Percentiles rank a stretch among this genome's conserved stretches.
These are phyloP conservation scores for Paracoccidioides lutzii DNA, from an alignment of 2,329 filamentous ascomycete genomes.

Conservation along the genomic window DNA sequence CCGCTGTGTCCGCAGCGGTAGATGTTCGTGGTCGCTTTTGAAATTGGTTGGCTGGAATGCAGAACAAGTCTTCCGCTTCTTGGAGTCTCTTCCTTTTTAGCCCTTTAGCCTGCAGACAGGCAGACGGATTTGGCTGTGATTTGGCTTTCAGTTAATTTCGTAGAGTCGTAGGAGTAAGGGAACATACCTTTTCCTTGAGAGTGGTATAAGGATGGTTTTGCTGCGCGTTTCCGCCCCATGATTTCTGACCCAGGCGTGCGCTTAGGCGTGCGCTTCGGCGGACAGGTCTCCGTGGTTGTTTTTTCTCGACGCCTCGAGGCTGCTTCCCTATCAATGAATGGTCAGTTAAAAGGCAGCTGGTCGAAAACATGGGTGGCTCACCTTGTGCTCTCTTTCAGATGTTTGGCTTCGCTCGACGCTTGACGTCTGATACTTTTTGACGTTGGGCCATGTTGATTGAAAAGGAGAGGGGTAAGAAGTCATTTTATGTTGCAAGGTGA, in stretches of 20 bases:
- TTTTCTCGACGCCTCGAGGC: conserved; percentile 15
- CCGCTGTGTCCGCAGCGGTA: conserved; percentile 3
- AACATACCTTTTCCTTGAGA: neutral
- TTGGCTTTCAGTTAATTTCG: conserved; percentile 13
- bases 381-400: neutral
- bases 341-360: neutral
- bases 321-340: neutral
- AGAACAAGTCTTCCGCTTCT: conserved; percentile 2
- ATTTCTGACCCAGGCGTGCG: neutral
- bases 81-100: conserved; percentile 14
- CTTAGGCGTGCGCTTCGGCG: neutral
- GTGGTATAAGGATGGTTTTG: neutral
- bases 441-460: neutral
- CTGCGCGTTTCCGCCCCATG: neutral
- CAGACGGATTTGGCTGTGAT: conserved; percentile 7
- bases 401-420: neutral
- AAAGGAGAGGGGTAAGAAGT: neutral
- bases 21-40: conserved; percentile 1
- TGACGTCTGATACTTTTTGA: neutral
- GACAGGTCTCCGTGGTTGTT: conserved; percentile 7
- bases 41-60: conserved; percentile 3
- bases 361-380: neutral
- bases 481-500: neutral
- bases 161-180: conserved; percentile 11
- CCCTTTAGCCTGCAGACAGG: conserved; percentile 2